Evolutionary conservation across 2,329 filamentous ascomycete genomes (phyloP).

Genomic region (Huntiella moniliformis): DNA sequence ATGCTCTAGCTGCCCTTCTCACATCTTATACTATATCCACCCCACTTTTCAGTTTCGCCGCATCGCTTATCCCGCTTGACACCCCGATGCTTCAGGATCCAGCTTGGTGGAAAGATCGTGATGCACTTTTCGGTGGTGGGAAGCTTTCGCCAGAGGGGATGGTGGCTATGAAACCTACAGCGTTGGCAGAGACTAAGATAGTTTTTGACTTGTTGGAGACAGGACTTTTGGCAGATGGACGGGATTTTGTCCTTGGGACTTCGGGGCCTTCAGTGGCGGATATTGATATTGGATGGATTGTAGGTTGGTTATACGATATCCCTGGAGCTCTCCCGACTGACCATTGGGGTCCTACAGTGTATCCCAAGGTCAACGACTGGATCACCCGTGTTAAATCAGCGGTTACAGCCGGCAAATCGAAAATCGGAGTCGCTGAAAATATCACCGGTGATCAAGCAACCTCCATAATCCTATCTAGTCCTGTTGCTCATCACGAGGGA

Average conservation of each 20-base stretch:
- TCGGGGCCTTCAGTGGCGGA: slow-evolving; percentile 39
- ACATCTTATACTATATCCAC: slow-evolving; percentile 36
- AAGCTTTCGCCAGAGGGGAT: slow-evolving; percentile 15
- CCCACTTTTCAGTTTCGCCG: slow-evolving; percentile 34
- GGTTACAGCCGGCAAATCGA: slow-evolving; percentile 23
- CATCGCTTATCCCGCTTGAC: slow-evolving; percentile 36
- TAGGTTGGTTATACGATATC: slow-evolving; percentile 44
- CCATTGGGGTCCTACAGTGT: slow-evolving; percentile 30
- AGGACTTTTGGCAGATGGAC: slow-evolving; percentile 44
- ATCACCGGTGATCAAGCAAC: slow-evolving; percentile 34
- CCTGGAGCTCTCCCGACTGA: slow-evolving; percentile 34
- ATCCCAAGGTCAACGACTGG: slow-evolving; percentile 45
- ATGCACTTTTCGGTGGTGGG: slow-evolving; percentile 20
- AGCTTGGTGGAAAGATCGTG: slow-evolving; percentile 39
- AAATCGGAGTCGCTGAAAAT: slow-evolving; percentile 22
- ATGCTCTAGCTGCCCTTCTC: slow-evolving; percentile 25
- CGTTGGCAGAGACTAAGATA: slow-evolving; percentile 33
- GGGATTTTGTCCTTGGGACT: slow-evolving; percentile 41
- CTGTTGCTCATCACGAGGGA: slow-evolving; percentile 24
- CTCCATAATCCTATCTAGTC: slow-evolving; percentile 24
- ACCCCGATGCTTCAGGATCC: slow-evolving; percentile 36
- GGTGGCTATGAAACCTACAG: slow-evolving; percentile 27
- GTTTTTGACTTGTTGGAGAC: slow-evolving; percentile 41
- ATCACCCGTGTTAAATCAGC: slow-evolving; percentile 38
- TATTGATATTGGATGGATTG: slow-evolving; percentile 48